Percentiles rank a stretch among this genome's conserved stretches.
phyloP scores from a whole-genome alignment of 257 asterid genomes.

The Petunia secreta region DNA sequence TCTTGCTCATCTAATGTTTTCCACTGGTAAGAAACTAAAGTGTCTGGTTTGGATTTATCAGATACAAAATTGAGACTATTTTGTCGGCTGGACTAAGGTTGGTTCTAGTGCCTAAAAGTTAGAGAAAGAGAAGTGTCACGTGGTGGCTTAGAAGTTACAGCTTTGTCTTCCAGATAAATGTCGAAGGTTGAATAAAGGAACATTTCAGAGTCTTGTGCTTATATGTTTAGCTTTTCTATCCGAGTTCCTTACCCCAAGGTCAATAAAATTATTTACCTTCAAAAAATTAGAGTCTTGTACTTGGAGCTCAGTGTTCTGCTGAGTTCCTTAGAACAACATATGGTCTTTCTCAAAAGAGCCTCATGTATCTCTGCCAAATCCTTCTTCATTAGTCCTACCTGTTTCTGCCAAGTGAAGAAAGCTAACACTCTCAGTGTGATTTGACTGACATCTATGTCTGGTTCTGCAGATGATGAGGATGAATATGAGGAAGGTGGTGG shows the following conservation, averaged over 20 bases:
- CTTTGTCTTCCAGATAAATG: conserved; percentile 12
- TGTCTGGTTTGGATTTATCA: neutral
- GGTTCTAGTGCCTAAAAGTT: conserved; percentile 12
- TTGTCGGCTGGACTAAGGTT: neutral
- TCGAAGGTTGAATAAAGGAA: neutral
- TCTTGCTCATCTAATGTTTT: neutral
- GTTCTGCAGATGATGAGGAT: conserved; percentile 84
- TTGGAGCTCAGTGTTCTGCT: neutral
- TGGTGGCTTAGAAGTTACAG: conserved; percentile 19
- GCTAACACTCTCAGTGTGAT: conserved; percentile 14
- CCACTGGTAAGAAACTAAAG: conserved; percentile 9
- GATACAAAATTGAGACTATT: neutral
- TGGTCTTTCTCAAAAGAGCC: conserved; percentile 1
- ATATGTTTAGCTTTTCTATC: neutral
- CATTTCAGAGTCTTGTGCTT: conserved; percentile 16
- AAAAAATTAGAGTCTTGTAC: neutral
- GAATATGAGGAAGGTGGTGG: conserved; percentile 88
- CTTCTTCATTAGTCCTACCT: neutral
- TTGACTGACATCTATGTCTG: conserved; percentile 24
- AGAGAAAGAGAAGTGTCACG: conserved; percentile 9
- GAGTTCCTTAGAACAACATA: neutral
- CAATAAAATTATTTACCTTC: neutral
- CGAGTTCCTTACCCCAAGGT: neutral
- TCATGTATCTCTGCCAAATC: neutral
- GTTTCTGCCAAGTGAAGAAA: conserved; percentile 10